Base-by-base conservation (phyloP, 163 green algal genomes). In the Scenedesmus sp. region DNA sequence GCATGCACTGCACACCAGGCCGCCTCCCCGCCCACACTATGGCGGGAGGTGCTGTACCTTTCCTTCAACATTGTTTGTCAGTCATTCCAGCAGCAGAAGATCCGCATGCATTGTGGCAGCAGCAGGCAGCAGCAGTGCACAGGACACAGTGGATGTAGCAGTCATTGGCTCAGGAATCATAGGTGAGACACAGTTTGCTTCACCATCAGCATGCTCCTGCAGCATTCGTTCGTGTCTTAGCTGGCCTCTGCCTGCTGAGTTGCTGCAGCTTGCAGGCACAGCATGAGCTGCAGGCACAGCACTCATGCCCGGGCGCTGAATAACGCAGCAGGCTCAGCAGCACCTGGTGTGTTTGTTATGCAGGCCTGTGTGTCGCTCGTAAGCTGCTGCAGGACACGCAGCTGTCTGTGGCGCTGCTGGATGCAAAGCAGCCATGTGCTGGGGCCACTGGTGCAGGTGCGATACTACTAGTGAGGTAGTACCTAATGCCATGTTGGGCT, bases 371-470 rank as follows among this genome's bases (percentile, higher is more conserved):
- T 59, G 91, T 92, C 12, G 91, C 94, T 2, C 67, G 93, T 23
- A 81, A 92, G 20, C 90, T 97, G 66, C 94, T 97, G 13, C 34
- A 87, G 59, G 54, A 77, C 2, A 84, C 84, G 6, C 3, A 74
- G 0, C 74, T 97, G 57, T 91, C 79, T 0, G 95, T 97, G 13
- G 57, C 83, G 4, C 66, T 97, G 59, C 52, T 97, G 12, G 96
- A 97, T 66, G 64, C 67, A 12, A 90, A 93, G 83, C 93, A 94
- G 60, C 94, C 93, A 3, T 97, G 96, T 86, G 79, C 90, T 4
- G 95, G 95, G 6, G 95, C 95, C 13, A 97, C 95, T 0, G 96
- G 96, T 3, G 95, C 96, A 83, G 96, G 94, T 94, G 67, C 46
- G 23, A 5, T 79, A 46, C 34, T 46, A 46, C 34, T 46, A 46